Evolutionary conservation across 2,329 filamentous ascomycete genomes (phyloP).

Genomic region (Aureobasidium sp.): DNA sequence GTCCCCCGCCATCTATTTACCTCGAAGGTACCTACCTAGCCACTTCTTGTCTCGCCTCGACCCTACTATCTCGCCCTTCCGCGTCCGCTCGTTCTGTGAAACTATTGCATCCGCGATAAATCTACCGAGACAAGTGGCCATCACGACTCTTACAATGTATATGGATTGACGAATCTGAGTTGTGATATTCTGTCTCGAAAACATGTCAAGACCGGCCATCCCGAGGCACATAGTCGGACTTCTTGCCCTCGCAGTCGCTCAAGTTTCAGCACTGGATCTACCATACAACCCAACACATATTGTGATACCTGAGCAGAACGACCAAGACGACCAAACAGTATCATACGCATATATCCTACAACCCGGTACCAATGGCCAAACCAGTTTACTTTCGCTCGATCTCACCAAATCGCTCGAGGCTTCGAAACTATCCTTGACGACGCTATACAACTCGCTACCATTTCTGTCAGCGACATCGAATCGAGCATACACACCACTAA

Average conservation of each 20-base stretch:
- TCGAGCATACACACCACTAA: constrained; percentile 57
- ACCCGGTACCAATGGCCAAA: constrained; percentile 41
- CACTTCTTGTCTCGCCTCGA: constrained; percentile 4
- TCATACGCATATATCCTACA: constrained; percentile 65
- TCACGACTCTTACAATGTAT: background rate
- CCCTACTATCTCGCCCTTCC: constrained; percentile 1
- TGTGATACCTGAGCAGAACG: constrained; percentile 44
- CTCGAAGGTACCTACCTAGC: constrained; percentile 9
- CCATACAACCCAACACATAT: constrained; percentile 75
- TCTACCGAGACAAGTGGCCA: background rate
- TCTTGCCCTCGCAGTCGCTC: background rate
- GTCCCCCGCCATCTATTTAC: constrained; percentile 11
- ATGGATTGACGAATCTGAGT: background rate
- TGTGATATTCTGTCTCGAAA: background rate
- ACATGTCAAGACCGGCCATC: constrained; percentile 2
- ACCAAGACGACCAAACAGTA: constrained; percentile 20
- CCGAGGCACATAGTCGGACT: constrained; percentile 6
- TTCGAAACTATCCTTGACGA: constrained; percentile 35
- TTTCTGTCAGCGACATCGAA: constrained; percentile 48
- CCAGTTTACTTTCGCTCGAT: constrained; percentile 57
- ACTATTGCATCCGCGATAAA: constrained; percentile 2
- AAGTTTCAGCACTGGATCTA: constrained; percentile 33
- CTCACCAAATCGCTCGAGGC: constrained; percentile 49
- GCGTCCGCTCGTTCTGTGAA: constrained; percentile 3
- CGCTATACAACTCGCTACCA: constrained; percentile 49